Percentiles rank a stretch among this genome's conserved stretches.
These are phyloP conservation scores for Kodamaea lidongshanica DNA, from an alignment of 805 yeast genomes.

Conservation along the genomic window DNA sequence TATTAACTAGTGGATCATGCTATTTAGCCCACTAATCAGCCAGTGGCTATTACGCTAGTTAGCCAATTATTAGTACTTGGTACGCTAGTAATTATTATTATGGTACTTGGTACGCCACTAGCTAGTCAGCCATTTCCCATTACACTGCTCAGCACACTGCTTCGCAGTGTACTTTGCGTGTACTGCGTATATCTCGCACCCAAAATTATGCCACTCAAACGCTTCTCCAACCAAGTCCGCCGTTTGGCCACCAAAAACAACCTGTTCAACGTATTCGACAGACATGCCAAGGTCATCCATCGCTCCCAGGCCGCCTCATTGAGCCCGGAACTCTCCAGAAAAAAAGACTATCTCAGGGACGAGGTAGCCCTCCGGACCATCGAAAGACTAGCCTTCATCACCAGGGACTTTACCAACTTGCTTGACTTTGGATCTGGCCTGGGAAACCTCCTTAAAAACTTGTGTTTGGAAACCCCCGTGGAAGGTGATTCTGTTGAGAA, in stretches of 20 bases:
- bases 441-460: constrained; percentile 52
- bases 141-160: too few relatives aligned
- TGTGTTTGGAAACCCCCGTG: constrained; percentile 25
- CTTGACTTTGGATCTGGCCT: constrained; percentile 71
- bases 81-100: too few relatives aligned
- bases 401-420: constrained; percentile 52
- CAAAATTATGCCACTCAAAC: too few relatives aligned
- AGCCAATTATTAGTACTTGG: too few relatives aligned
- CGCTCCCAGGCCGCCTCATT: constrained; percentile 45
- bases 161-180: too few relatives aligned
- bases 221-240: too few relatives aligned
- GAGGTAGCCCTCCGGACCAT: constrained; percentile 69
- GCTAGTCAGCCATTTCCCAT: too few relatives aligned
- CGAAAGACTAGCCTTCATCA: constrained; percentile 68
- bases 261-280: constrained; percentile 47
- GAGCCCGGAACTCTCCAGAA: constrained; percentile 39
- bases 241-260: constrained; percentile 16
- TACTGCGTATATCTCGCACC: too few relatives aligned
- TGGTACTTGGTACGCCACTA: too few relatives aligned
- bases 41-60: too few relatives aligned
- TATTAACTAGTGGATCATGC: too few relatives aligned
- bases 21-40: too few relatives aligned
- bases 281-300: constrained; percentile 57
- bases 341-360: constrained; percentile 66
- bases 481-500: constrained; percentile 29